Base-by-base conservation (phyloP, 176 grass and related monocot species). In the Avena atlantica region DNA sequence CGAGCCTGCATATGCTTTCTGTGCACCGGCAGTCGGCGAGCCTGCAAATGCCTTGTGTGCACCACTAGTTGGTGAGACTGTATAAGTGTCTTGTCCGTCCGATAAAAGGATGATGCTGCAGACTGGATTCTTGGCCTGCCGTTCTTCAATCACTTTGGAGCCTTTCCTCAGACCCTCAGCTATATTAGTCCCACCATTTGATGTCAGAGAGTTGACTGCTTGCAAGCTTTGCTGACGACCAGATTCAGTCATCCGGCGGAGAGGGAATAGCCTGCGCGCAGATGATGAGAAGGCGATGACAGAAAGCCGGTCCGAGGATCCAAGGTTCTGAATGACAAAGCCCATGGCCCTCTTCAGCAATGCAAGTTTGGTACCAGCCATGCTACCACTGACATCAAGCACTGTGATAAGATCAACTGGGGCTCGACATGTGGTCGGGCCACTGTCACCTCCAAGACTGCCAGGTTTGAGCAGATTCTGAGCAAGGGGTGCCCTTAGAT, bases 381-480 rank as follows among this genome's bases (percentile, higher is more conserved):
- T 98, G 84, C 96, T 98, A 17, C 96, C 96, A 71, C 96, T 98
- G 29, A 95, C 91, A 92, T 98, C 96, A 86, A 98, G 96, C 80
- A 95, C 96, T 10, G 96, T 98, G 52, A 98, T 89, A 62, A 98
- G 91, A 79, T 98, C 96, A 78, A 98, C 84, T 37, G 95, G 91
- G 59, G 93, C 93, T 80, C 91, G 83, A 81, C 70, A 74, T 8
- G 66, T 90, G 19, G 58, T 86, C 14, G 66, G 61, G 76, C 82
- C 40, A 23, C 42, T 89, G 44, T 83, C 72, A 60, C 80, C 89
- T 66, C 62, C 69, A 29, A 57, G 27, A 44, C 21, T 86, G 66
- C 50, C 53, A 20, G n/a, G 31, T 23, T 80, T 25, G 9, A 83
- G 70, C 80, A 88, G 29, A 67, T 65, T 65, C 70, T 86, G 88